Conservation (phyloP, 1,284 basidiomycete genomes). For the Cryptococcus depauperatus region DNA sequence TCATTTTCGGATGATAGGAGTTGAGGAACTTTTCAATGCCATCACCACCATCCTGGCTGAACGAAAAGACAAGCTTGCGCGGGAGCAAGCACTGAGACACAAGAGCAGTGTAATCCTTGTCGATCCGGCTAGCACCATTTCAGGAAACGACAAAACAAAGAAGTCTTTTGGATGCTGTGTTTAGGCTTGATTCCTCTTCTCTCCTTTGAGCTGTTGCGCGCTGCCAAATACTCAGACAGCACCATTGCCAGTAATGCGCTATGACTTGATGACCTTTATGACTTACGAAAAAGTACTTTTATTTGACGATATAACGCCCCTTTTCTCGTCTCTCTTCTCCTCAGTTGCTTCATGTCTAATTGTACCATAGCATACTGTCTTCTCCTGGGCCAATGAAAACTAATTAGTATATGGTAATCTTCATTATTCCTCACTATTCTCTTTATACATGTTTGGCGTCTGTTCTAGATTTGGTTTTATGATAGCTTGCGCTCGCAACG, state of each 20-base stretch:
- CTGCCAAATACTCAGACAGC: not conserved
- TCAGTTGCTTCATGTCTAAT: not conserved
- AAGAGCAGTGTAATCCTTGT: conserved; percentile 42
- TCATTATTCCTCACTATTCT: not conserved
- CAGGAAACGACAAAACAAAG: conserved; percentile 4
- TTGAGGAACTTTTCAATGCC: conserved; percentile 40
- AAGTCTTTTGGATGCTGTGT: conserved; percentile 22
- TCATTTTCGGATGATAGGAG: conserved; percentile 25
- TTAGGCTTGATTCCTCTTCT: conserved; percentile 1
- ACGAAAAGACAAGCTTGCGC: conserved; percentile 41
- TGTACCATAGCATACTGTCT: not conserved
- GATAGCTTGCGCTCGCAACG: too few species aligned
- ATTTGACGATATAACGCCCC: not conserved
- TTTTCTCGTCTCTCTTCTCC: not conserved
- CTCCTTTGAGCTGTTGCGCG: not conserved
- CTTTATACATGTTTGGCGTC: not conserved
- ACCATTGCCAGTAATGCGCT: not conserved
- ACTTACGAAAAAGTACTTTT: too few species aligned
- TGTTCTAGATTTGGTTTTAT: not conserved
- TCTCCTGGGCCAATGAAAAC: not conserved
- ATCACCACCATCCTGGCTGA: conserved; percentile 37
- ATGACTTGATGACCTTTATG: not conserved
- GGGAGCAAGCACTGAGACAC: conserved; percentile 30
- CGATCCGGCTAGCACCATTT: conserved; percentile 15
- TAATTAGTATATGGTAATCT: not conserved